Base-by-base conservation (phyloP, 345 rosid genomes). In the Eutrema yunnanense region DNA sequence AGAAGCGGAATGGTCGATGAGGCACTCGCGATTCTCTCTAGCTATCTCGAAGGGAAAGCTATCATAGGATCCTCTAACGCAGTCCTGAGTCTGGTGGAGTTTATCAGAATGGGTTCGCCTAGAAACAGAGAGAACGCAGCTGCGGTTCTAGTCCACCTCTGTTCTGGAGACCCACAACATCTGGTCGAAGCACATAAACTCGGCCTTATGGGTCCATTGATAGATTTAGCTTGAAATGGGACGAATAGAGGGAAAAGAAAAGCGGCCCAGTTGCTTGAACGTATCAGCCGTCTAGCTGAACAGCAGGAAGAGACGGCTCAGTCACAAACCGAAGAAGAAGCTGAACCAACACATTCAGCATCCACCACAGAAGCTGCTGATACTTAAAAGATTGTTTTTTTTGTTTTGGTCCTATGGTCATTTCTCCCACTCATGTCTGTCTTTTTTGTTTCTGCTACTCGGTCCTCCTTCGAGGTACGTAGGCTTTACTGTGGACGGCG, bases 171-270 rank as follows among this genome's bases (percentile, higher is more conserved):
- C 83, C 87, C 85, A 50, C 84, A 83, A 53, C 76, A 86, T 74
- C 58, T 90, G 52, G 86, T 81, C 8, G 87, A 86, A 82, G 99
- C 99, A 1, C 88, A 82, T 69, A 92, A 95, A 56, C 84, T 86
- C 6, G 96, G 96, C 14, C 86, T 88, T 36, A 86, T 88, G 90
- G 89, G 75, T 22, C 85, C 93, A n/a, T 77, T 92, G 64, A 50
- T 82, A 73, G 97, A 92, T 78, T 77, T 95, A 81, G 87, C 94
- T 11, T 89, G 83, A 53, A 92, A 84, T 55, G 99, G 99, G 44
- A 95, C 99, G 0, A 94, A 92, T 62, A 82, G 99, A 66, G 99
- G 96, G 47, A 95, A 92, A 77, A 78, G 99, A 56, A 95, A 95
- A 80, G 99, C 99, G 79, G 88, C 85, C 3, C 97, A 87, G 75